Conservation (phyloP, 148 eudicot species). For the Euryodendron excelsum region DNA sequence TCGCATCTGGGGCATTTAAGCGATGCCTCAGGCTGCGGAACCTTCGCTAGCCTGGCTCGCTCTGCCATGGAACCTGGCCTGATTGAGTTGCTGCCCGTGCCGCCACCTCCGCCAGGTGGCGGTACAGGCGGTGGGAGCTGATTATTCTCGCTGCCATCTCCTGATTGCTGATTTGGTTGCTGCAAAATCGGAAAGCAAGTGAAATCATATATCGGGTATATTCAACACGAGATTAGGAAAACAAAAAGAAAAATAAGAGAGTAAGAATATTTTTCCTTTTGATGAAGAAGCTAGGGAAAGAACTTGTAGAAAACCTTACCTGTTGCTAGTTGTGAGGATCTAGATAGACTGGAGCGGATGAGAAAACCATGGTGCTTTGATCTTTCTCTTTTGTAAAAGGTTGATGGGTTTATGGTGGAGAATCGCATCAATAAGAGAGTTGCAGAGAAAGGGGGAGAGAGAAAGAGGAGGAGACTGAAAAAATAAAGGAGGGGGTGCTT, state of each 20-base stretch:
- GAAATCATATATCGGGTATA: neutral
- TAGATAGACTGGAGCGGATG: slow-evolving; percentile 24
- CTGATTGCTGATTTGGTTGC: slow-evolving; percentile 5
- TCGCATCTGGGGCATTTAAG: slow-evolving; percentile 31
- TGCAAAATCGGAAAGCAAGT: slow-evolving; percentile 1
- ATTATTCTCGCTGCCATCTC: slow-evolving; percentile 1
- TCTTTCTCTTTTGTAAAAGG: slow-evolving; percentile 22
- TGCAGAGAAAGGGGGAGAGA: slow-evolving; percentile 3
- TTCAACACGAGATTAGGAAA: slow-evolving; percentile 4
- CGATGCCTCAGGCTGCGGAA: slow-evolving; percentile 7
- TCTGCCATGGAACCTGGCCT: slow-evolving; percentile 11
- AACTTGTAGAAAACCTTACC: neutral
- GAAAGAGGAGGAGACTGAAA: slow-evolving; percentile 11
- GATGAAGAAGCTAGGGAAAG: neutral
- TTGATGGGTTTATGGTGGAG: slow-evolving; percentile 15
- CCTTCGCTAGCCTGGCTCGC: slow-evolving; percentile 11
- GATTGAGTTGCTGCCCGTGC: neutral
- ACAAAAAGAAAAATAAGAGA: too few relatives aligned
- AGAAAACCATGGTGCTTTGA: slow-evolving; percentile 24
- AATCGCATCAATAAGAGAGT: slow-evolving; percentile 18
- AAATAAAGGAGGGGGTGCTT: neutral
- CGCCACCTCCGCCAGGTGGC: neutral
- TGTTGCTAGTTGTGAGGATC: slow-evolving; percentile 27
- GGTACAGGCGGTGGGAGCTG: slow-evolving; percentile 1
- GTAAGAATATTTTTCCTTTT: neutral